Evolutionary conservation across 2,329 filamentous ascomycete species (phyloP).

Genomic region (Periconia sp.): DNA sequence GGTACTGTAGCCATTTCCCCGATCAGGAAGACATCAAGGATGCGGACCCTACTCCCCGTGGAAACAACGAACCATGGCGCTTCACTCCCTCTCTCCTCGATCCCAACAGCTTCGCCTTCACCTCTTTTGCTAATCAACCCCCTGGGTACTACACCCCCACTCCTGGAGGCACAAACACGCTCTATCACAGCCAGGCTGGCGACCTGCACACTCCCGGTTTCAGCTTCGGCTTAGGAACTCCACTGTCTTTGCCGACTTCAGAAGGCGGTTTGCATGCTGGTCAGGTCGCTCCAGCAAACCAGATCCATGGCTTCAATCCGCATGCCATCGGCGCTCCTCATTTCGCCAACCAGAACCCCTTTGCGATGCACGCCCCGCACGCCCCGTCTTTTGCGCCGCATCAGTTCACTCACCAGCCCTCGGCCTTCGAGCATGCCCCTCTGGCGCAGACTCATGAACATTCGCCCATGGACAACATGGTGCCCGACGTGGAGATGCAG

Average conservation of each 20-base stretch:
- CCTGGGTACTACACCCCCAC: slow-evolving; percentile 88
- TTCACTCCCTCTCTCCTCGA: slow-evolving; percentile 90
- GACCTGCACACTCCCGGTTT: slow-evolving; percentile 84
- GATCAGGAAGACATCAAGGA: slow-evolving; percentile 64
- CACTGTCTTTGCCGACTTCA: slow-evolving; percentile 77
- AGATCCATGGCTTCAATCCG: slow-evolving; percentile 68
- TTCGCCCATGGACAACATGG: slow-evolving; percentile 62
- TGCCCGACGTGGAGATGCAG: slow-evolving; percentile 61
- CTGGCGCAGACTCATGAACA: slow-evolving; percentile 70
- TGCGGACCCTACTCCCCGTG: slow-evolving; percentile 80
- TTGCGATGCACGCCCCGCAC: slow-evolving; percentile 56
- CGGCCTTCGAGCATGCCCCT: slow-evolving; percentile 67
- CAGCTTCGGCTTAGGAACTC: slow-evolving; percentile 74
- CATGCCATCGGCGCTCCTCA: slow-evolving; percentile 42
- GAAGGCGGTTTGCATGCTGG: slow-evolving; percentile 65
- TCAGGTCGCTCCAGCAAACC: slow-evolving; percentile 46
- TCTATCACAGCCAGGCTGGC: slow-evolving; percentile 81
- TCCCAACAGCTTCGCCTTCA: slow-evolving; percentile 79
- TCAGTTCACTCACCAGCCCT: slow-evolving; percentile 78
- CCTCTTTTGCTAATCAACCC: slow-evolving; percentile 75
- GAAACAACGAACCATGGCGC: slow-evolving; percentile 77
- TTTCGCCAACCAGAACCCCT: slow-evolving; percentile 71
- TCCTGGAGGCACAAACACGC: slow-evolving; percentile 74
- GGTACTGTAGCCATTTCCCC: slow-evolving; percentile 44
- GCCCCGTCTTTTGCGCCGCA: slow-evolving; percentile 69